Conservation (phyloP, 176 grass and related monocot genomes). For the Luzula sylvatica region DNA sequence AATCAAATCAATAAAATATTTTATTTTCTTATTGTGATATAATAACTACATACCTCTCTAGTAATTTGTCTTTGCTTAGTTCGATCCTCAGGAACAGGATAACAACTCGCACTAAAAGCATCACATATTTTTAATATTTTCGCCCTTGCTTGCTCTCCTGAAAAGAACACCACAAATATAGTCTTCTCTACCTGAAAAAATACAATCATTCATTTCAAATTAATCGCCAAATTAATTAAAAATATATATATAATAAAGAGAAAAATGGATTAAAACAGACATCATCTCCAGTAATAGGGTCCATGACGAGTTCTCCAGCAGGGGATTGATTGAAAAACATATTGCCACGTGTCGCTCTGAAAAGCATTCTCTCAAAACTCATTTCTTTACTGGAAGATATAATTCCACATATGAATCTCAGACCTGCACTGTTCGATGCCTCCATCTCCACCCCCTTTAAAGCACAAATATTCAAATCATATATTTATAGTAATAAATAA, state of each 20-base stretch:
- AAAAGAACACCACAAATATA: conserved; percentile 97
- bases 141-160: conserved; percentile 81
- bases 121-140: conserved; percentile 88
- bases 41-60: conserved; percentile 89
- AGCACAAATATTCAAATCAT: neutral
- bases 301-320: conserved; percentile 81
- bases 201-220: conserved; percentile 5
- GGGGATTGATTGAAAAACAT: conserved; percentile 93
- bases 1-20: conserved; percentile 1
- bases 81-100: conserved; percentile 92
- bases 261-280: conserved; percentile 38
- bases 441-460: conserved; percentile 46
- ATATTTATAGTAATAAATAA: neutral
- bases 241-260: neutral
- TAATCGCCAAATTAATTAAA: conserved; percentile 13
- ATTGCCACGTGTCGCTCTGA: conserved; percentile 93
- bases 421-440: conserved; percentile 52
- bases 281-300: conserved; percentile 89
- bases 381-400: conserved; percentile 85
- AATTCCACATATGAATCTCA: conserved; percentile 95
- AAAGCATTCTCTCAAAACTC: conserved; percentile 95
- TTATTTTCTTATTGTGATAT: neutral
- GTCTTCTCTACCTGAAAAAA: conserved; percentile 77
- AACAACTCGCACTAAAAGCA: conserved; percentile 94
- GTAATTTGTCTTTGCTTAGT: conserved; percentile 84